Base-by-base conservation (phyloP, 148 eudicot species). In the Oxyria digyna region DNA sequence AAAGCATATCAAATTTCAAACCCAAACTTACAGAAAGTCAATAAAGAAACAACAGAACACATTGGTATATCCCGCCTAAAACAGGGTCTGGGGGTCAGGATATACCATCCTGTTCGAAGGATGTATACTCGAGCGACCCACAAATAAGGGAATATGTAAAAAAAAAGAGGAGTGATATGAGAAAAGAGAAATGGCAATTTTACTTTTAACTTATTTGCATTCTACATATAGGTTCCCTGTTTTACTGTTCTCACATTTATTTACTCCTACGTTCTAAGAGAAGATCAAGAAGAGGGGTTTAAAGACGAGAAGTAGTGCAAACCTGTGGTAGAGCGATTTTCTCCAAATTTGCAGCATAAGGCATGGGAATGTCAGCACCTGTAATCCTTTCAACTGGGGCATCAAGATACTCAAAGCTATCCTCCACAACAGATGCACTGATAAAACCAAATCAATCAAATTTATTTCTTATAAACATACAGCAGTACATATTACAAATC, bases 341-440 rank as follows among this genome's bases (percentile, higher is more conserved):
- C 46, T 66, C 69, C 69, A 66, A 66, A 23, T 66, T 66, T 18
- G 69, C 69, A 21, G 69, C 69, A 37, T 66, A 66, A 37, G 69
- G 69, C 69, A 66, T 66, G 69, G 96, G 96, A 71, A 89, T 85
- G 65, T 93, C 98, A 59, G 98, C 91, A 37, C 95, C 96, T 38
- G 84, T 23, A 69, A 93, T 87, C 80, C 98, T 85, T 81, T 93
- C 96, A 68, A 92, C 91, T 49, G 98, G 84, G 52, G 98, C 94
- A 78, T 93, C 98, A 54, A 93, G 95, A 76, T 93, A 93, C 71
- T 74, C 96, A 72, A 93, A 93, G 82, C 94, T 93, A 21, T 93
- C 98, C 81, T 93, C 98, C 42, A 89, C 78, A 35, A 89, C 89
- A 40, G 91, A 78, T 35, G 98, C 85, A 76, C 98, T 92, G 87